phyloP scores from a whole-genome alignment of 2,329 filamentous ascomycete genomes.

The Cordyceps javanica region DNA sequence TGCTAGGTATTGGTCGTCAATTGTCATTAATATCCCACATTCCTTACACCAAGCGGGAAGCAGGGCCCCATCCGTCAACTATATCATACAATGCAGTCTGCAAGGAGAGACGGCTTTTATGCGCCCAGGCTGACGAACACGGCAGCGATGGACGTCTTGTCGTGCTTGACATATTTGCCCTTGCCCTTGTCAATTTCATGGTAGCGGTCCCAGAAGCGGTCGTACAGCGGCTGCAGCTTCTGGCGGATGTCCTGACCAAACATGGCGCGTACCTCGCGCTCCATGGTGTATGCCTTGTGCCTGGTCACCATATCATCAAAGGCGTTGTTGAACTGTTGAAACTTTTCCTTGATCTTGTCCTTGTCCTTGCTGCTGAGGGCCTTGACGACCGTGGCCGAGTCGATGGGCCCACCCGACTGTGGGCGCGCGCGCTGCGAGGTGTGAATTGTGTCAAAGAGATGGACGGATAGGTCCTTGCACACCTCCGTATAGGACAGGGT shows the following conservation, averaged over 20 bases:
- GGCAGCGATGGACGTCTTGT: constrained; percentile 73
- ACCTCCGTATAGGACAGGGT: constrained; percentile 75
- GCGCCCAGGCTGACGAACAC: constrained; percentile 48
- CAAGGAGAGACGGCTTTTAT: constrained; percentile 17
- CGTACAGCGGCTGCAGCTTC: constrained; percentile 90
- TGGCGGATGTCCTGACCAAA: constrained; percentile 80
- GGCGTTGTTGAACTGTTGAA: constrained; percentile 78
- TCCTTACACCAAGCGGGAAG: neutral
- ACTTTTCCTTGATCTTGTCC: constrained; percentile 94
- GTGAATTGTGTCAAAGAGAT: constrained; percentile 86
- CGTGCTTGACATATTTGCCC: constrained; percentile 97
- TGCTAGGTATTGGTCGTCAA: neutral
- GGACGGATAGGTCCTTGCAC: constrained; percentile 80
- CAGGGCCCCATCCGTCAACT: neutral
- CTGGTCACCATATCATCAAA: constrained; percentile 84
- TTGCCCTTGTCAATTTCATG: constrained; percentile 97
- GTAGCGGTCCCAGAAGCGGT: constrained; percentile 93
- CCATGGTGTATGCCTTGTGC: constrained; percentile 83
- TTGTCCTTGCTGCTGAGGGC: constrained; percentile 82
- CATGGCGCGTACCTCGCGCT: constrained; percentile 76
- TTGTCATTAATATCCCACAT: neutral
- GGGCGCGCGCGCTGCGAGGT: constrained; percentile 65
- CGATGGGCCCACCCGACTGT: constrained; percentile 68
- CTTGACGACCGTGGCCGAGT: constrained; percentile 81
- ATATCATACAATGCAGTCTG: neutral